Percentiles rank a stretch among this genome's conserved stretches.
These are phyloP conservation scores for Acacia confusa DNA, from an alignment of 306 rosid species.

Conservation along the genomic window DNA sequence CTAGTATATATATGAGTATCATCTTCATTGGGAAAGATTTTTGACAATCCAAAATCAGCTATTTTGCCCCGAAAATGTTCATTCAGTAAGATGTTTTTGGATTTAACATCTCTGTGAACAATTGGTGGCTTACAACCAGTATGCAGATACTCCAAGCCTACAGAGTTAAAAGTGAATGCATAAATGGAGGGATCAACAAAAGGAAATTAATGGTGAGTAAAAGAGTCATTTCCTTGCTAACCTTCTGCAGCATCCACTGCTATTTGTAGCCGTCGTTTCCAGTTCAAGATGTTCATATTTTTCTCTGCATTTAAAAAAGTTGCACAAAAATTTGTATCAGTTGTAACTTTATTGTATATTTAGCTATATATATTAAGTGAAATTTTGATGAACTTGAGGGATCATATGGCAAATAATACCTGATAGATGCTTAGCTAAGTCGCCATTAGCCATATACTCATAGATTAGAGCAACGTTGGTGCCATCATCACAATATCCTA, in stretches of 20 bases:
- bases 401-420: slow-evolving; percentile 24
- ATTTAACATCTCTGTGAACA: slow-evolving; percentile 68
- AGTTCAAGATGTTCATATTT: slow-evolving; percentile 39
- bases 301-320: slow-evolving; percentile 41
- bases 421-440: slow-evolving; percentile 45
- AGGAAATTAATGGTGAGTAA: background rate
- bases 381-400: background rate
- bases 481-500: slow-evolving; percentile 58
- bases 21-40: slow-evolving; percentile 37
- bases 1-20: slow-evolving; percentile 43
- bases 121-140: slow-evolving; percentile 56
- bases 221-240: slow-evolving; percentile 15
- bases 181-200: background rate
- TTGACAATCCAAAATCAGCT: slow-evolving; percentile 72
- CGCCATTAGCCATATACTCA: slow-evolving; percentile 57
- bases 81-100: slow-evolving; percentile 60
- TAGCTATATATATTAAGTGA: background rate
- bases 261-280: slow-evolving; percentile 58
- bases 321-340: background rate
- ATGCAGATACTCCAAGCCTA: slow-evolving; percentile 66
- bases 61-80: slow-evolving; percentile 48
- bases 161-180: slow-evolving; percentile 21
- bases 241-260: slow-evolving; percentile 67
- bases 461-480: slow-evolving; percentile 54
- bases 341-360: background rate